phyloP scores from a whole-genome alignment of 169 alveolate genomes.

The Amoebophrya sp. region DNA sequence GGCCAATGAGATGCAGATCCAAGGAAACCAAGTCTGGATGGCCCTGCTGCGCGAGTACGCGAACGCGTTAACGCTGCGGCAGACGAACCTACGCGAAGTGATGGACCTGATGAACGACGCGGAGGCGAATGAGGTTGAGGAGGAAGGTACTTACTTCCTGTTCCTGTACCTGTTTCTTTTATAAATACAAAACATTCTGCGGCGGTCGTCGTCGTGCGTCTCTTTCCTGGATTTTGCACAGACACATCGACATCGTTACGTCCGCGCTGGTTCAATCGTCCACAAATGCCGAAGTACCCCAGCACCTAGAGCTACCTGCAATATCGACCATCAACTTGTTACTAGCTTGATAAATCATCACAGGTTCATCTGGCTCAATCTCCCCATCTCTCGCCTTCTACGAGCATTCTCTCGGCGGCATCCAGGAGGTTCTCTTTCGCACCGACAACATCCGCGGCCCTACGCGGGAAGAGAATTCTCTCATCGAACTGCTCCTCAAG shows the following conservation, averaged over 20 bases:
- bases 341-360: too few species aligned
- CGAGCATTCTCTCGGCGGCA: background rate
- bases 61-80: background rate
- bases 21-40: background rate
- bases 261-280: too few species aligned
- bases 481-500: background rate
- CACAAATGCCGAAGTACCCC: too few species aligned
- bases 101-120: background rate
- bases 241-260: too few species aligned
- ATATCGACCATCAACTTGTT: too few species aligned
- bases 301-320: too few species aligned
- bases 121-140: background rate
- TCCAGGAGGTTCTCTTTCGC: background rate
- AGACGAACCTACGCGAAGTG: background rate
- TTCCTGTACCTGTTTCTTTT: too few species aligned
- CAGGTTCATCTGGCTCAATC: too few species aligned
- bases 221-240: too few species aligned
- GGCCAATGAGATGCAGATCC: background rate
- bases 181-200: background rate
- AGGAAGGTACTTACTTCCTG: too few species aligned
- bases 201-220: too few species aligned
- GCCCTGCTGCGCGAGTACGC: background rate
- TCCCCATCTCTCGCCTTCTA: too few species aligned
- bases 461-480: background rate
- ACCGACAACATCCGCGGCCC: background rate